phyloP scores from a whole-genome alignment of 1,284 basidiomycete species.

The Ceratobasidium sp. region DNA sequence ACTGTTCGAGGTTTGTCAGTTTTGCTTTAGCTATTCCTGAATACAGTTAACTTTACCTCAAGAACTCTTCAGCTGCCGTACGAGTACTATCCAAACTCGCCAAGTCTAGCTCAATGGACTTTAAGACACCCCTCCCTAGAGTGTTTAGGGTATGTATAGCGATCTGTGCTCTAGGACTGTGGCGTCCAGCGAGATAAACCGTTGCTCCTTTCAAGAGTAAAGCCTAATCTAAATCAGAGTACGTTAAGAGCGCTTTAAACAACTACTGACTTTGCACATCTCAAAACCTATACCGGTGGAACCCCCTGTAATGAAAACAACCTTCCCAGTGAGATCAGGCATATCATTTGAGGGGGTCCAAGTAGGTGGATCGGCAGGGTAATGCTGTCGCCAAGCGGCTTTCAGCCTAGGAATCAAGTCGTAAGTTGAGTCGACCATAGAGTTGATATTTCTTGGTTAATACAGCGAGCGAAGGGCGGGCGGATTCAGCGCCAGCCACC shows the following conservation, averaged over 20 bases:
- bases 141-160: conserved; percentile 16
- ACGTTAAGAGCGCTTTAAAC: background rate
- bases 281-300: conserved; percentile 45
- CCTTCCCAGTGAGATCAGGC: conserved; percentile 45
- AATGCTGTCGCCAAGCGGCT: conserved; percentile 31
- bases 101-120: conserved; percentile 41
- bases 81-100: conserved; percentile 33
- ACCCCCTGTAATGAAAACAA: conserved; percentile 38
- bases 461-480: no score
- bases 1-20: background rate
- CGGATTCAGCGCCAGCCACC: background rate
- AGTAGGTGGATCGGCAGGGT: conserved; percentile 22
- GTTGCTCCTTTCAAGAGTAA: conserved; percentile 37
- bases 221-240: conserved; percentile 6
- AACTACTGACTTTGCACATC: conserved; percentile 42
- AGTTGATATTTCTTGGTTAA: background rate
- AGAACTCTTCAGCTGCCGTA: conserved; percentile 37
- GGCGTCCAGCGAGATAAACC: conserved; percentile 33
- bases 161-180: conserved; percentile 13
- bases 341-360: conserved; percentile 35
- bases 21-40: background rate
- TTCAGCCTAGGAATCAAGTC: conserved; percentile 17
- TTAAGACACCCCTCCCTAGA: conserved; percentile 21
- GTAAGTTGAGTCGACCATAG: conserved; percentile 18
- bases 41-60: conserved; percentile 20